Evolutionary conservation across 495 filamentous ascomycete genomes (phyloP).

Genomic region (Friedmanniomyces simplex): DNA sequence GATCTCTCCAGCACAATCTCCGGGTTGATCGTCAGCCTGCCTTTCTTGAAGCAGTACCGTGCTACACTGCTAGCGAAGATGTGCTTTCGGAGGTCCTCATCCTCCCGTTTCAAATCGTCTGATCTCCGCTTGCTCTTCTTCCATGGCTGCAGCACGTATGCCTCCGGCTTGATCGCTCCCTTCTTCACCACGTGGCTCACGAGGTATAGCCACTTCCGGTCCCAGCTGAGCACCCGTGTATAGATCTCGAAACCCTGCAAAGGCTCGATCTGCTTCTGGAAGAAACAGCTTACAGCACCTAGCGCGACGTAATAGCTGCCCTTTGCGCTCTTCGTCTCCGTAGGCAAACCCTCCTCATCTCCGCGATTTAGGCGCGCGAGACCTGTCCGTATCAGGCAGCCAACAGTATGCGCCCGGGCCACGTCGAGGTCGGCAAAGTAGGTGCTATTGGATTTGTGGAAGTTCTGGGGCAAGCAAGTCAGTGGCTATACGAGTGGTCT

Average conservation of each 20-base stretch:
- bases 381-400: slow-evolving; percentile 48
- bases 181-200: slow-evolving; percentile 60
- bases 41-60: slow-evolving; percentile 88
- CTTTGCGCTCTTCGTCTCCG: slow-evolving; percentile 6
- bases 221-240: slow-evolving; percentile 59
- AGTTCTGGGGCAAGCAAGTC: slow-evolving; percentile 44
- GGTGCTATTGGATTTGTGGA: slow-evolving; percentile 71
- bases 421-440: slow-evolving; percentile 68
- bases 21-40: slow-evolving; percentile 72
- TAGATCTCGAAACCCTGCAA: slow-evolving; percentile 57
- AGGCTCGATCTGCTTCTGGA: slow-evolving; percentile 58
- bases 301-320: slow-evolving; percentile 49
- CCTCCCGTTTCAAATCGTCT: slow-evolving; percentile 26
- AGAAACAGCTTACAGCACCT: slow-evolving; percentile 54
- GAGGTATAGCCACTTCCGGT: slow-evolving; percentile 75
- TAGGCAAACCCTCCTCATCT: slow-evolving; percentile 19
- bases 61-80: slow-evolving; percentile 66
- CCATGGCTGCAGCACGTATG: slow-evolving; percentile 40
- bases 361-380: slow-evolving; percentile 31
- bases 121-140: slow-evolving; percentile 23
- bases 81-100: slow-evolving; percentile 19
- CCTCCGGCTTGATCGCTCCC: slow-evolving; percentile 42
- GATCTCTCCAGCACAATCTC: slow-evolving; percentile 61
- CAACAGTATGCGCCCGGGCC: slow-evolving; percentile 52
- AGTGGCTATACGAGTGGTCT: too few relatives aligned